Conservation (phyloP, 1,284 basidiomycete species). For the Ceratorhiza oryzae-sativae region DNA sequence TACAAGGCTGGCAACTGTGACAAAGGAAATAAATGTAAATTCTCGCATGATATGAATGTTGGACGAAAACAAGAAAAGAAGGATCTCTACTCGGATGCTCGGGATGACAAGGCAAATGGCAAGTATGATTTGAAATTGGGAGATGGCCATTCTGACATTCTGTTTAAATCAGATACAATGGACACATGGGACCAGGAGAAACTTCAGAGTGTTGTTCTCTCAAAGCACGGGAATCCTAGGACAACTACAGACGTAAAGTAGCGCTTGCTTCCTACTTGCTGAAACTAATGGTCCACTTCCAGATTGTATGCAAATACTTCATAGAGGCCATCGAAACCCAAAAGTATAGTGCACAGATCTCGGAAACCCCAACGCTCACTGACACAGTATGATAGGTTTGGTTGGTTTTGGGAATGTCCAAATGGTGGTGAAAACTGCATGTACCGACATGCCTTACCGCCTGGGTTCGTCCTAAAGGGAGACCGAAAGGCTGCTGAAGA, state of each 20-base stretch:
- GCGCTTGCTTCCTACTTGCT: neutral
- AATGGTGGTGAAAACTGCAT: conserved; percentile 85
- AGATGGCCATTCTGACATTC: conserved; percentile 8
- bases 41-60: conserved; percentile 82
- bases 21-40: conserved; percentile 63
- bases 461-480: conserved; percentile 93
- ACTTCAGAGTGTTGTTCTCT: conserved; percentile 82
- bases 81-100: conserved; percentile 90
- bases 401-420: conserved; percentile 95
- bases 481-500: conserved; percentile 87
- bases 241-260: conserved; percentile 86
- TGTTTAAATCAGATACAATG: conserved; percentile 80
- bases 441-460: conserved; percentile 94
- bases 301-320: conserved; percentile 98
- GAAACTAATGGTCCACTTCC: conserved; percentile 14
- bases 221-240: conserved; percentile 89
- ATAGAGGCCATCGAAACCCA: conserved; percentile 95
- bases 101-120: conserved; percentile 84
- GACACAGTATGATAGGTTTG: conserved; percentile 60
- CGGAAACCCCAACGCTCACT: neutral
- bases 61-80: conserved; percentile 95
- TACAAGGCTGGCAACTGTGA: conserved; percentile 90
- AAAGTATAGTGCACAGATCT: conserved; percentile 64
- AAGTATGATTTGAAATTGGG: conserved; percentile 46
- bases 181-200: conserved; percentile 98